phyloP scores from a whole-genome alignment of 495 filamentous ascomycete genomes.

The Parathielavia hyrcaniae region DNA sequence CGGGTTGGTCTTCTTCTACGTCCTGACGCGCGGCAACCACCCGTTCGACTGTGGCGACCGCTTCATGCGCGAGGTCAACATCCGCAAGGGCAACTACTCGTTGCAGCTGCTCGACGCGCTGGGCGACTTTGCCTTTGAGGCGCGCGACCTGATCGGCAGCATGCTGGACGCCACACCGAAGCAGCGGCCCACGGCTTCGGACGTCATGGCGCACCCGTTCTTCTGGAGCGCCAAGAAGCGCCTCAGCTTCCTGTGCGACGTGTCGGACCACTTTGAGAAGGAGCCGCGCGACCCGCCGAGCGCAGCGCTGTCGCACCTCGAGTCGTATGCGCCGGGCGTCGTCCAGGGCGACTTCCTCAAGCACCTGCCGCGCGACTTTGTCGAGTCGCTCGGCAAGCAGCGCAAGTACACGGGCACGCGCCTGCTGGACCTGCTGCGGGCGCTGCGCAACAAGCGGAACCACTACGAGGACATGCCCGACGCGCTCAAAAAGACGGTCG shows the following conservation, averaged over 20 bases:
- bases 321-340: constrained; percentile 34
- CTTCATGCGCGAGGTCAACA: constrained; percentile 94
- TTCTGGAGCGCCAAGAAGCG: constrained; percentile 89
- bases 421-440: constrained; percentile 81
- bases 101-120: constrained; percentile 63
- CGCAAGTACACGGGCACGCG: constrained; percentile 82
- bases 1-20: constrained; percentile 94
- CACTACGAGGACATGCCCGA: constrained; percentile 90
- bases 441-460: constrained; percentile 89
- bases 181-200: constrained; percentile 59
- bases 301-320: constrained; percentile 55
- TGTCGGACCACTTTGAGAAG: constrained; percentile 91
- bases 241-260: constrained; percentile 83
- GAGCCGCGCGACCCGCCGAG: constrained; percentile 78
- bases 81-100: constrained; percentile 76
- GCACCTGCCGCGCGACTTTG: constrained; percentile 67
- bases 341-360: constrained; percentile 65
- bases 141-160: constrained; percentile 71
- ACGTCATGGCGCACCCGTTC: constrained; percentile 88
- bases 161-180: constrained; percentile 77
- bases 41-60: constrained; percentile 90
- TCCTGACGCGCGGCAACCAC: constrained; percentile 83
- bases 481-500: constrained; percentile 70
- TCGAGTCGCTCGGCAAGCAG: constrained; percentile 85
- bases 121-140: constrained; percentile 78